Evolutionary conservation across 2,329 filamentous ascomycete genomes (phyloP), one percentile per base, ranked within the genome.

Genomic region (Cladosporium sp.): DNA sequence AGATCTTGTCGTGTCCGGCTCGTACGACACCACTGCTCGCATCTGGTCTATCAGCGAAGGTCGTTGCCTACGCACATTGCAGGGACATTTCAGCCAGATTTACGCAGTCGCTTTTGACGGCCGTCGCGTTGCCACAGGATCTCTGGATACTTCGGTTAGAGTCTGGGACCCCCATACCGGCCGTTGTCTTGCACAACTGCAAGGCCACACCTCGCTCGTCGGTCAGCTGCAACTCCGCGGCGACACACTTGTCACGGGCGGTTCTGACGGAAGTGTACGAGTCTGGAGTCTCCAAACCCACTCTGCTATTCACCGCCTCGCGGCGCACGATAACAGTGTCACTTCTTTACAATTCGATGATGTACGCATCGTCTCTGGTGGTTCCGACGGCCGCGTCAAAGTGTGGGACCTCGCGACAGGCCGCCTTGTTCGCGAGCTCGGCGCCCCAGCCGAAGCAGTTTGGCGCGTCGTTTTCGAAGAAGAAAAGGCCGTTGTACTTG

Each of bases 11-110:
- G 93, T 98, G n/a, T 96, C 91, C 25, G 93, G 93, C 51, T 95
- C 90, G 68, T 98, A 98, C 70, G 93, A 98, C 67, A 96, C 93
- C 6, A 96, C 89, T 18, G 93, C 93, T 18, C 86, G 90, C 60
- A 92, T 98, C 51, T 98, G 93, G 93, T 96, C 88, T 68, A 97
- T 98, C 46, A 95, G 89, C 2, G 88, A 96, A 70, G 93, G 93
- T 25, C 84, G 89, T 55, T 98, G 93, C 67, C 74, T 97, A 49
- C 85, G 92, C 58, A 96, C 90, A 0, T 77, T 98, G 33, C 84
- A 86, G 38, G 93, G 93, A 0, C 93, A 98, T 69, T 98, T 96
- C 71, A 97, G 92, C 66, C 93, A 98, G 66, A 98, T 98, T 52
- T 98, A 98, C 67, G 93, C 93, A 16, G 95, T 98, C 65, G 93